A percentile compares a stretch with the other conserved stretches of the same genome.
phyloP scores from a whole-genome alignment of 768 basidiomycete species.

The Boletus sp. region DNA sequence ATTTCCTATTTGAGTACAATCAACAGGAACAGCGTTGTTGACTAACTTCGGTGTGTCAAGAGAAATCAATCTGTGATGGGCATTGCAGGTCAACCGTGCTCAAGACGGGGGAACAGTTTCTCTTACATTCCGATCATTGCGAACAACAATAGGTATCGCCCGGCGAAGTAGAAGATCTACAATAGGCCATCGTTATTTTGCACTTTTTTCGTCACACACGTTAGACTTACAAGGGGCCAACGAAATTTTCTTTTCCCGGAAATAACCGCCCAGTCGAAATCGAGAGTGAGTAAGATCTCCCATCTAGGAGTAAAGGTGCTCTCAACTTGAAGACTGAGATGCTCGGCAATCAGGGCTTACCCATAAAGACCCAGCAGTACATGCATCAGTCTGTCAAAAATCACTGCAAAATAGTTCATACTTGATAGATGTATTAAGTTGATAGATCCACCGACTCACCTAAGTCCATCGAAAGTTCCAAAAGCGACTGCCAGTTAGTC shows the following conservation, averaged over 20 bases:
- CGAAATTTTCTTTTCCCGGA: conserved; percentile 41
- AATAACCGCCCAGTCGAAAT: conserved; percentile 42
- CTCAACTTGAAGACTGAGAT: neutral
- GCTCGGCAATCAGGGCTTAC: conserved; percentile 27
- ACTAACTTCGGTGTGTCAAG: conserved; percentile 33
- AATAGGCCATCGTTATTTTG: conserved; percentile 4
- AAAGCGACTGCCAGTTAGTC: conserved; percentile 40
- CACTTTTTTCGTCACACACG: neutral
- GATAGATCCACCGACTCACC: conserved; percentile 25
- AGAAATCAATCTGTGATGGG: conserved; percentile 28
- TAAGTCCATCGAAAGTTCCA: conserved; percentile 35
- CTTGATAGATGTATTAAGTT: neutral
- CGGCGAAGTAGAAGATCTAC: conserved; percentile 44
- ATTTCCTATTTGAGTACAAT: neutral
- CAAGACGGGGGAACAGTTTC: neutral
- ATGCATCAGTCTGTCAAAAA: conserved; percentile 42
- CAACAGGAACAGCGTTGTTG: neutral
- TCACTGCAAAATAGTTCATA: conserved; percentile 22
- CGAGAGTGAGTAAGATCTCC: conserved; percentile 41
- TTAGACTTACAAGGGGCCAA: conserved; percentile 44
- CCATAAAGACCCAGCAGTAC: conserved; percentile 43
- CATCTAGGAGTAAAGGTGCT: conserved; percentile 29
- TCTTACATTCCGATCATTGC: conserved; percentile 48
- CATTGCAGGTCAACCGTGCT: conserved; percentile 1
- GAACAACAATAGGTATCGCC: conserved; percentile 42